These are phyloP conservation scores for Globisporangium canariense DNA, from an alignment of 352 stramenopile genomes.

Conservation along the genomic window DNA sequence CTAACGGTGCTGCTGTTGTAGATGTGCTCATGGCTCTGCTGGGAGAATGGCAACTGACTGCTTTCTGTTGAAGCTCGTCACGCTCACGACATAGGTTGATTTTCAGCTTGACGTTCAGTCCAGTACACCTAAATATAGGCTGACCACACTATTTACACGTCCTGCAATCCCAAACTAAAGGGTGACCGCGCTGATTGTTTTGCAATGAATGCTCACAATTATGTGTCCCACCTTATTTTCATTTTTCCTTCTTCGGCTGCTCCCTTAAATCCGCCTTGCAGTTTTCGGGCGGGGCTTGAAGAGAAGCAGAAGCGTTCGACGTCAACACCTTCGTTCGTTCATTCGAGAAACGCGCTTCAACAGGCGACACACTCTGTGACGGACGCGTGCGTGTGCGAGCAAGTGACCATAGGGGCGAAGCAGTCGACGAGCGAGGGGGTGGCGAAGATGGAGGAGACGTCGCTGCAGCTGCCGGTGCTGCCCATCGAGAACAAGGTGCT, in stretches of 20 bases:
- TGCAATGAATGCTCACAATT: background rate
- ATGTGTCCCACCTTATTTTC: background rate
- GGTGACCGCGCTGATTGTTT: too few species aligned
- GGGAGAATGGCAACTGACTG: background rate
- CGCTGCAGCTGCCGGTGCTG: slow-evolving; percentile 57
- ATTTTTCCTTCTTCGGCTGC: too few species aligned
- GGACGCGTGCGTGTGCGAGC: background rate
- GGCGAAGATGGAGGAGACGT: slow-evolving; percentile 20
- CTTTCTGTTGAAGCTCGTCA: background rate
- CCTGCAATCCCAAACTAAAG: too few species aligned
- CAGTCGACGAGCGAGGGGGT: slow-evolving; percentile 16
- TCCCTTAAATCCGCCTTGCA: too few species aligned
- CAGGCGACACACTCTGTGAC: background rate
- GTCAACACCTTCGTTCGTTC: slow-evolving; percentile 6
- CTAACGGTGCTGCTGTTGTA: too few species aligned
- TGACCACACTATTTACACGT: background rate
- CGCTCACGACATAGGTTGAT: background rate
- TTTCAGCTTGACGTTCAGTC: background rate
- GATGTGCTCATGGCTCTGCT: background rate
- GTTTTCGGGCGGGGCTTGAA: background rate
- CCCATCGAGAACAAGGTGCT: slow-evolving; percentile 68
- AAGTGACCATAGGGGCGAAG: slow-evolving; percentile 19
- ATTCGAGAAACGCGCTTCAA: slow-evolving; percentile 11
- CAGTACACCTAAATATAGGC: background rate
- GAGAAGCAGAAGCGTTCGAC: background rate